These are phyloP conservation scores for Gossypium lobatum DNA, from an alignment of 441 rosid genomes.

Conservation along the genomic window DNA sequence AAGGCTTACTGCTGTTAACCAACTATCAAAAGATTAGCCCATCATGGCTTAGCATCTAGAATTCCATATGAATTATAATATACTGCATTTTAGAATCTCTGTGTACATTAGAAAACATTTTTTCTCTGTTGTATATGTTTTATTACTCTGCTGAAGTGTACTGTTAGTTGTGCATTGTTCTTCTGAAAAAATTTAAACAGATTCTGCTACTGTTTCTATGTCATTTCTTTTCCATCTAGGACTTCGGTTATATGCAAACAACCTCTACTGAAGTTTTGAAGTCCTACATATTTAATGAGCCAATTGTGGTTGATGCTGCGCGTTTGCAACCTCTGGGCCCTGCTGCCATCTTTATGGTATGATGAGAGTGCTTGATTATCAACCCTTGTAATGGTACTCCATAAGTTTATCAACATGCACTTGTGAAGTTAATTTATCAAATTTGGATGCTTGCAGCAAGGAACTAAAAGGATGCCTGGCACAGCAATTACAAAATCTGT, in stretches of 20 bases:
- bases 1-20: not conserved
- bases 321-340: conserved; percentile 85
- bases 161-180: not conserved
- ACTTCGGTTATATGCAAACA: conserved; percentile 87
- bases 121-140: not conserved
- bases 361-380: not conserved
- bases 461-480: conserved; percentile 92
- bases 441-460: conserved; percentile 57
- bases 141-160: not conserved
- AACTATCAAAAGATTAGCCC: not conserved
- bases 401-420: not conserved
- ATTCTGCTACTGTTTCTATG: not conserved
- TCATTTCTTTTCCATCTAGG: conserved; percentile 33
- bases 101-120: not conserved
- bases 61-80: not conserved
- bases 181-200: not conserved
- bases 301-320: conserved; percentile 74
- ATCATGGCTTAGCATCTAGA: not conserved
- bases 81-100: not conserved
- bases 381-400: not conserved
- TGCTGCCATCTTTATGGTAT: conserved; percentile 86
- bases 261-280: conserved; percentile 70
- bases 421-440: conserved; percentile 18
- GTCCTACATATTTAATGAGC: conserved; percentile 79
- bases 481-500: conserved; percentile 96